phyloP scores from a whole-genome alignment of 495 filamentous ascomycete genomes.

The Mytilinidion resinicola region DNA sequence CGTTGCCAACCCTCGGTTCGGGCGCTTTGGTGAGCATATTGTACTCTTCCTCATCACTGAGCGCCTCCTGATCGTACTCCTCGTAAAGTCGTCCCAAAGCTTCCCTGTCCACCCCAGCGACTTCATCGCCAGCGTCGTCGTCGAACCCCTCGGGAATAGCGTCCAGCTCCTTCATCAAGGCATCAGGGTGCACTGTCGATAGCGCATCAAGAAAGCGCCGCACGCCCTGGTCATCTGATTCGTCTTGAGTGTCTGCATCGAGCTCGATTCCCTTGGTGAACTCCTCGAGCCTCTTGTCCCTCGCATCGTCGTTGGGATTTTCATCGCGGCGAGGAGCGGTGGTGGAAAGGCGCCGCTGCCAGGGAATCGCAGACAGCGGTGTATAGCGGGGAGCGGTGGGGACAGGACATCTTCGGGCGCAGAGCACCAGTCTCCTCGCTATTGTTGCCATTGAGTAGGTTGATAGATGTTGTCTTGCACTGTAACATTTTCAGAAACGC shows the following conservation, averaged over 20 bases:
- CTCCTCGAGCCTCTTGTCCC: not conserved
- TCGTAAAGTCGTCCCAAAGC: not conserved
- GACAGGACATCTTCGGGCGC: slow-evolving; percentile 22
- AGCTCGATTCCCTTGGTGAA: not conserved
- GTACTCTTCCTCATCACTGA: slow-evolving; percentile 11
- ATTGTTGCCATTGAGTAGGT: slow-evolving; percentile 36
- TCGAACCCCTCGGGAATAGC: too few species aligned
- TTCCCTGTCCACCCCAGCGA: not conserved
- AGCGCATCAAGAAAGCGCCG: too few species aligned
- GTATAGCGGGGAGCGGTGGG: slow-evolving; percentile 8
- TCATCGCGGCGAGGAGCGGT: slow-evolving; percentile 14
- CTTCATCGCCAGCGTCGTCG: too few species aligned
- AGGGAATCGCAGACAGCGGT: slow-evolving; percentile 9
- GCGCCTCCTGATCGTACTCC: not conserved
- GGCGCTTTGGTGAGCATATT: not conserved
- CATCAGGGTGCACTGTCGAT: too few species aligned
- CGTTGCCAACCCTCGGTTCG: not conserved
- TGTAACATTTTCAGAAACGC: not conserved
- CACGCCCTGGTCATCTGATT: not conserved
- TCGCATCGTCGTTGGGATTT: not conserved
- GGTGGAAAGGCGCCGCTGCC: slow-evolving; percentile 23
- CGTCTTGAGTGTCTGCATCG: not conserved
- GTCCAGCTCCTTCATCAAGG: too few species aligned
- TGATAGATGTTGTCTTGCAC: not conserved
- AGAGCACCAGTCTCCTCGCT: slow-evolving; percentile 31